Conservation (phyloP, 306 rosid species). For the Carpinus viminea region DNA sequence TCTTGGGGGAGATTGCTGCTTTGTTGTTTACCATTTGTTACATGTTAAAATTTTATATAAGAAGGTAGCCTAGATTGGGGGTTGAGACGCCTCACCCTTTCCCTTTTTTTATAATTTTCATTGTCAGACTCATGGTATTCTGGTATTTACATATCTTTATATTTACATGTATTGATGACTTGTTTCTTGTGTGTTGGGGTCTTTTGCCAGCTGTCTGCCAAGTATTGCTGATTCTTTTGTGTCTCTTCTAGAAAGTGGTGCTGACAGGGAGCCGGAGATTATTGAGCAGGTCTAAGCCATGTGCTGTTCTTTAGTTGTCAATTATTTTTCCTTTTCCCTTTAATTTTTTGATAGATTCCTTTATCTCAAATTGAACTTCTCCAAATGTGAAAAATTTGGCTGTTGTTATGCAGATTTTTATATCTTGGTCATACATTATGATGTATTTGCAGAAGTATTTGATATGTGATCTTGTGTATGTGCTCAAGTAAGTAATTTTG, state of each 20-base stretch:
- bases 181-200: conserved; percentile 24
- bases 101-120: background rate
- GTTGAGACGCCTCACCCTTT: background rate
- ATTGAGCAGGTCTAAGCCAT: conserved; percentile 68
- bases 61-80: background rate
- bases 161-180: conserved; percentile 15
- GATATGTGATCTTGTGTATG: conserved; percentile 40
- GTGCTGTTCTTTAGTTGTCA: conserved; percentile 9
- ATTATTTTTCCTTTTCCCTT: conserved; percentile 1
- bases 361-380: conserved; percentile 1
- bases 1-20: background rate
- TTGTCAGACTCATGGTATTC: background rate
- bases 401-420: conserved; percentile 66
- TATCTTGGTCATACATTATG: conserved; percentile 79
- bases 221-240: conserved; percentile 61
- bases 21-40: conserved; percentile 5
- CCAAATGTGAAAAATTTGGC: conserved; percentile 7
- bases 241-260: conserved; percentile 78
- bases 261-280: conserved; percentile 85
- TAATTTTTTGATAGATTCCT: conserved; percentile 19
- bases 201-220: conserved; percentile 59
- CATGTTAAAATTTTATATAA: background rate
- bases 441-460: conserved; percentile 85
- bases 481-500: conserved; percentile 71
- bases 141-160: background rate